A percentile compares a stretch with the other conserved stretches of the same genome.
phyloP scores from a whole-genome alignment of 2,329 filamentous ascomycete species.

The Neonectria hederae region DNA sequence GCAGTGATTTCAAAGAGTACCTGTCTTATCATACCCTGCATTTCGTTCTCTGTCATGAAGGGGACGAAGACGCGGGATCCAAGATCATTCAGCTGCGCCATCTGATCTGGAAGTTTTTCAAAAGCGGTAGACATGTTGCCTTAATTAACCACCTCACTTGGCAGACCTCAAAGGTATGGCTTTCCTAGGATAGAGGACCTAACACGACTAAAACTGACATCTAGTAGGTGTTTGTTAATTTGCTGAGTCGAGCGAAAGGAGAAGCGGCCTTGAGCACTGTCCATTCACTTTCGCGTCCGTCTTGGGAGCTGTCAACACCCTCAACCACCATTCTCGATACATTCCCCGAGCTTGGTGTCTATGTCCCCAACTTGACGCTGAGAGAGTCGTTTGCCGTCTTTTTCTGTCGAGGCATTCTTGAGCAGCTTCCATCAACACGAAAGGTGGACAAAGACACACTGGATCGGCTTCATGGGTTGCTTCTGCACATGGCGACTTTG shows the following conservation, averaged over 20 bases:
- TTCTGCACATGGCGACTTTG: constrained; percentile 24
- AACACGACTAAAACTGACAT: constrained; percentile 3
- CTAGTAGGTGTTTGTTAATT: constrained; percentile 28
- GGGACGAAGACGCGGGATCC: constrained; percentile 44
- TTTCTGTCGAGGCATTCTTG: constrained; percentile 25
- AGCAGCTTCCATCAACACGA: neutral
- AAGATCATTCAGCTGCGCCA: constrained; percentile 57
- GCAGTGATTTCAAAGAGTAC: constrained; percentile 64
- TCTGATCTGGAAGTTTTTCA: constrained; percentile 55
- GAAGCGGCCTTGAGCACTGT: neutral
- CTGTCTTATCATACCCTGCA: constrained; percentile 64
- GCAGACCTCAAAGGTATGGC: constrained; percentile 67
- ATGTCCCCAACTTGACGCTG: neutral
- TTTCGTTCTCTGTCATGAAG: constrained; percentile 76
- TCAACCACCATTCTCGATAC: neutral
- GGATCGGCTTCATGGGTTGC: constrained; percentile 22
- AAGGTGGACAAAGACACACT: neutral
- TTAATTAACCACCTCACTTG: constrained; percentile 72
- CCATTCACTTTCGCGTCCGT: neutral
- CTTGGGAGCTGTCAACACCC: neutral
- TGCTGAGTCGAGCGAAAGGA: constrained; percentile 23
- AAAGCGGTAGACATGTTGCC: constrained; percentile 67
- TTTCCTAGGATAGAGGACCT: neutral
- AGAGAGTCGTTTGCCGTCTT: constrained; percentile 25
- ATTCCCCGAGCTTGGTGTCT: neutral